Base-by-base conservation (phyloP, 331 rosid genomes). In the Pyracantha coccinea region DNA sequence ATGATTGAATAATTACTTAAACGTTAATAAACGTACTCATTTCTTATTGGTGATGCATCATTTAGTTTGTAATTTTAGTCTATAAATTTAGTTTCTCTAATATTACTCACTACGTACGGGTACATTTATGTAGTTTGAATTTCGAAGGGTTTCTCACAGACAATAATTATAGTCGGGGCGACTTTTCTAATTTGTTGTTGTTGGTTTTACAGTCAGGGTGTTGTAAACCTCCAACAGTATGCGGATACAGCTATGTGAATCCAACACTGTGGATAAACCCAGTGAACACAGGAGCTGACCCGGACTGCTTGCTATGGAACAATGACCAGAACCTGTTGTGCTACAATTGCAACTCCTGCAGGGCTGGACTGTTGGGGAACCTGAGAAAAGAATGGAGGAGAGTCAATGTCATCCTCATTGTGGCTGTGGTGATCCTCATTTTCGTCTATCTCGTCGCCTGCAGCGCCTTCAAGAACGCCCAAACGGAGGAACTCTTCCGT, bases 401-500 rank as follows among this genome's bases (percentile, higher is more conserved):
- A 70, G 97, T 90, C 60, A 94, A 94, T 23, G 79, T 90, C 16
- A 79, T 94, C 77, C 93, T 95, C 28, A 89, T 92, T 20, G 89
- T 89, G 65, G 90, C 99, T 1, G 80, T 92, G 20, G 97, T 89
- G 44, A 81, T 90, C n/a, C 88, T 95, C 32, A 87, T 89, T 8
- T 90, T 86, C 78, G 97, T 95, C 78, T 95, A 95, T 77, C 74
- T 92, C 75, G 80, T 95, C 45, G 99, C 92, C 67, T 92, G 93
- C 50, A 87, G 97, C 66, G 99, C 99, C 81, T 92, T 86, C 84
- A 95, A 83, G 91, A 95, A 95, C 50, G 97, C 96, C 35, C 91
- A 88, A 69, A 95, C 96, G 0, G 95, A 91, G 78, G 86, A 89
- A 68, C 93, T 94, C 55, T 94, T 92, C 85, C 75, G 74, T 50